A percentile compares a stretch with the other conserved stretches of the same genome.
Conservation (phyloP, 2,329 filamentous ascomycete genomes). For the Ophiosphaerella narmari region DNA sequence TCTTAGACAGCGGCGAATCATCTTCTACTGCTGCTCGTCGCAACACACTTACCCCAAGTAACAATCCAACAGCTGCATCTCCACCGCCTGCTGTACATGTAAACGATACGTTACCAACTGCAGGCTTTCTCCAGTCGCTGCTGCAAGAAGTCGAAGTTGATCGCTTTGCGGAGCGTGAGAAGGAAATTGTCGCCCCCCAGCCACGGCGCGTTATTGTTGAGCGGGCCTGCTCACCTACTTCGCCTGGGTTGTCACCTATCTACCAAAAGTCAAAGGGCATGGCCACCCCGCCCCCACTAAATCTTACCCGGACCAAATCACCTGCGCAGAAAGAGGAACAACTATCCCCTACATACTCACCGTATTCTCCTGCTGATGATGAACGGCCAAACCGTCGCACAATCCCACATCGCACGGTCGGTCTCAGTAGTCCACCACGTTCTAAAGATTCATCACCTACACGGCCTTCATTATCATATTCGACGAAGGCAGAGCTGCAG, state of each 20-base stretch:
- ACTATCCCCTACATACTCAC: slow-evolving; percentile 75
- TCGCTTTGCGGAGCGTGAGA: slow-evolving; percentile 41
- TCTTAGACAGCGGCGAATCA: slow-evolving; percentile 58
- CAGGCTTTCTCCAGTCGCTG: slow-evolving; percentile 84
- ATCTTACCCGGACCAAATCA: slow-evolving; percentile 64
- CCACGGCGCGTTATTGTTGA: slow-evolving; percentile 50
- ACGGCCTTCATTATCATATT: slow-evolving; percentile 70
- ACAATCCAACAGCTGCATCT: slow-evolving; percentile 14
- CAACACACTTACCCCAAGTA: slow-evolving; percentile 28
- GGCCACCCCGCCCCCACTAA: slow-evolving; percentile 69
- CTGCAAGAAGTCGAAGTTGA: slow-evolving; percentile 80
- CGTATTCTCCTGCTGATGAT: slow-evolving; percentile 58
- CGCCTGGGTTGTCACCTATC: slow-evolving; percentile 70
- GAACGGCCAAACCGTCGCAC: slow-evolving; percentile 45
- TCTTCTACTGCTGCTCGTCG: slow-evolving; percentile 38
- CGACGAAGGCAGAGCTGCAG: slow-evolving; percentile 86
- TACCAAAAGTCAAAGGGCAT: slow-evolving; percentile 70
- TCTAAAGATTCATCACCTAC: slow-evolving; percentile 71
- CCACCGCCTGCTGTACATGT: slow-evolving; percentile 18
- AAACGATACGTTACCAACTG: slow-evolving; percentile 51
- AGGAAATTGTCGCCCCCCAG: slow-evolving; percentile 43
- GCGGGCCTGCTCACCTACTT: slow-evolving; percentile 56
- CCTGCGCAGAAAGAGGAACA: slow-evolving; percentile 54
- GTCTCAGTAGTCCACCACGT: slow-evolving; percentile 50
- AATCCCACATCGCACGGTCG: slow-evolving; percentile 35